A percentile compares a stretch with the other conserved stretches of the same genome.
Conservation (phyloP, 2,329 filamentous ascomycete genomes). For the Trichoderma afroharzianum region DNA sequence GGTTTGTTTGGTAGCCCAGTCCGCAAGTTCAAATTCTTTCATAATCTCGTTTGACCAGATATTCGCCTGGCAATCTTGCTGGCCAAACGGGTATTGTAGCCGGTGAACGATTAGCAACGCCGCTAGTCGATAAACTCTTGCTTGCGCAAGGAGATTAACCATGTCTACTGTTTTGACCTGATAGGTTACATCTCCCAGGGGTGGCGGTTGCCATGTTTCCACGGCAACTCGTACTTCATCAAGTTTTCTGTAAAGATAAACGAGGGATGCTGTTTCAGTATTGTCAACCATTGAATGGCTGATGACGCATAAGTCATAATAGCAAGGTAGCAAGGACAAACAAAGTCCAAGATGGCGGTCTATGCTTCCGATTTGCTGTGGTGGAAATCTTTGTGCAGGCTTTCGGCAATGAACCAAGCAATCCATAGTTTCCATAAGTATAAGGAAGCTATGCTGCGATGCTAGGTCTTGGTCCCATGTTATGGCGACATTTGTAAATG, state of each 20-base stretch:
- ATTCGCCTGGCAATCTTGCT: background rate
- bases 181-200: background rate
- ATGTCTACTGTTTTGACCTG: too few species aligned
- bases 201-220: background rate
- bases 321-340: background rate
- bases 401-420: background rate
- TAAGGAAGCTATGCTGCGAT: background rate
- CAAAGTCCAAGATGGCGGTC: background rate
- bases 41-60: background rate
- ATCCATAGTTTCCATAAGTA: background rate
- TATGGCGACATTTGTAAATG: background rate
- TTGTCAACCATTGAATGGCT: background rate
- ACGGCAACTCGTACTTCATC: background rate
- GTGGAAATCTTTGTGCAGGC: background rate
- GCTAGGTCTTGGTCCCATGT: background rate
- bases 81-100: background rate
- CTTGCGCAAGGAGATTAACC: background rate
- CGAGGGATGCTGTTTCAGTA: background rate
- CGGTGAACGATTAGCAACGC: background rate
- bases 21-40: background rate
- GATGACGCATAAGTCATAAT: background rate
- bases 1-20: background rate
- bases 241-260: background rate
- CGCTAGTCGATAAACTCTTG: background rate
- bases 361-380: background rate